Evolutionary conservation across 2,329 filamentous ascomycete species (phyloP).

Genomic region (Colletotrichum sp.): DNA sequence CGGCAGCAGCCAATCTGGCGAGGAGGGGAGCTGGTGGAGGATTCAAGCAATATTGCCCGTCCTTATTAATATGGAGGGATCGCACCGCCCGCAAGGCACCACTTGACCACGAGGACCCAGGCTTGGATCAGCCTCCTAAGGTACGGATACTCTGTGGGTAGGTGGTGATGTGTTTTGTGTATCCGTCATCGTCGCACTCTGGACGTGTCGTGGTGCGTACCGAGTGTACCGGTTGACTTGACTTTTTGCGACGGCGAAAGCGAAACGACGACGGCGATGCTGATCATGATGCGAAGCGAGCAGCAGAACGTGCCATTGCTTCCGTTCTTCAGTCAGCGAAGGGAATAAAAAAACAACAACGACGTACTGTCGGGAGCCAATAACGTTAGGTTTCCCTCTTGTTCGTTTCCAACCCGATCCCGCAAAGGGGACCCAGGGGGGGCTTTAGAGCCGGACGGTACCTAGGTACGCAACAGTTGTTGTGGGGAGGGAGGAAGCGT

Average conservation of each 20-base stretch:
- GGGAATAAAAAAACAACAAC: neutral
- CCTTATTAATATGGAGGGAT: neutral
- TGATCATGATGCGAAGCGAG: neutral
- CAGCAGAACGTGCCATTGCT: neutral
- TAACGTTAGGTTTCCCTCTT: slow-evolving; percentile 1
- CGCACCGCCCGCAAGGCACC: neutral
- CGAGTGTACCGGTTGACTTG: neutral
- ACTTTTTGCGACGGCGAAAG: neutral
- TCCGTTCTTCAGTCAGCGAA: neutral
- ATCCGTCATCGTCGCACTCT: neutral
- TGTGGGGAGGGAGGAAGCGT: neutral
- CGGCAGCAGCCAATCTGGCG: neutral
- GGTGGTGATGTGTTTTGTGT: neutral
- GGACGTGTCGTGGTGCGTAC: neutral
- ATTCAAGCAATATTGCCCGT: neutral
- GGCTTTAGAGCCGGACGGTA: neutral
- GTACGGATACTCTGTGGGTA: neutral
- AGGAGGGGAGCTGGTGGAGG: neutral
- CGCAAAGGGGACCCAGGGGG: neutral
- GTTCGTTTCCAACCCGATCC: slow-evolving; percentile 2
- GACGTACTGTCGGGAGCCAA: neutral
- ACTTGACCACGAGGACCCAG: neutral
- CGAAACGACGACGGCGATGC: neutral
- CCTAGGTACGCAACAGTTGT: neutral
- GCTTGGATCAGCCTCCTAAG: neutral